Evolutionary conservation across 2,329 filamentous ascomycete species (phyloP), one percentile per base, ranked within the genome.

Genomic region (Tetracladium maxilliforme): DNA sequence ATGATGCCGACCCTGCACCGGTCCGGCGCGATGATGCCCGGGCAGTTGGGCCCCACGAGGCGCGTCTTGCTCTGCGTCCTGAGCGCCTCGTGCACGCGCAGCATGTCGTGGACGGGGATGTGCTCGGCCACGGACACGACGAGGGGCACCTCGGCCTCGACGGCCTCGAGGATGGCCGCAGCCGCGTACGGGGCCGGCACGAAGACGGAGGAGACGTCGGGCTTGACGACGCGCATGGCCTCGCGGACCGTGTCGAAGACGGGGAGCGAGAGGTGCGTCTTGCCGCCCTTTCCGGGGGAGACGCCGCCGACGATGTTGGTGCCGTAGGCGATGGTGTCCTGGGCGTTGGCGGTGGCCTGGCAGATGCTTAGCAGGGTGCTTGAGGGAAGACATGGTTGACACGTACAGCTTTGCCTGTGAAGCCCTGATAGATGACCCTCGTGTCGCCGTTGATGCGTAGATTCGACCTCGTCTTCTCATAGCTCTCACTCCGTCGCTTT

Each of bases 61-160:
- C 80, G 59, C 0, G 75, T 79, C 36, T 67, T 75, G 2, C 63
- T 72, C 42, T 86, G 80, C 0, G 75, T 77, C 32, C 68, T 59
- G 5, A 86, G 59, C 24, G 82, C 71, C 14, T 72, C 71, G 25
- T 81, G 72, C 25, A 64, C 51, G 51, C 76, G 64, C 35, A 86
- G 58, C 43, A 86, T 74, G 40, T 86, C 78, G 44, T 84, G 77
- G 11, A 83, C 52, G 0, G 80, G 80, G 17, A 86, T 75, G 44
- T 84, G 77, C 44, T 87, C 80, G 6, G 80, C 78, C 6, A 87
- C 79, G 6, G 77, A 75, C 6, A 84, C 77, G 13, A 86, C 70
- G 2, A 86, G 59, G 1, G 78, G 76, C 1, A 86, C 72, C 41
- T 86, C 77, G 1, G 78, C 78, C 42, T 80, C 77, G 29, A 87